Evolutionary conservation across 1,284 basidiomycete genomes (phyloP).

Genomic region (Macrocystidia cucumis): DNA sequence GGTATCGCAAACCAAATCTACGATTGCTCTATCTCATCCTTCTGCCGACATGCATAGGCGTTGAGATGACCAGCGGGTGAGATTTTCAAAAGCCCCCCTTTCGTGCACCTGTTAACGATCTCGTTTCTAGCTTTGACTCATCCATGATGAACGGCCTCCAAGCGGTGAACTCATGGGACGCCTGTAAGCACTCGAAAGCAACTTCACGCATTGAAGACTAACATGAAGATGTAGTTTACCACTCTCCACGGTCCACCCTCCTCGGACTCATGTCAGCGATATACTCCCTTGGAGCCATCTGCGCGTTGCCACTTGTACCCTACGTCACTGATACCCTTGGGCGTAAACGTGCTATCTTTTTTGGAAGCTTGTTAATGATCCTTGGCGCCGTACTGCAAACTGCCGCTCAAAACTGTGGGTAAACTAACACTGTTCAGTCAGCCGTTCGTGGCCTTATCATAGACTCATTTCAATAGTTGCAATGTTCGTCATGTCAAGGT

Average conservation of each 20-base stretch:
- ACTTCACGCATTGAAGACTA: neutral
- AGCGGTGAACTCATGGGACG: slow-evolving; percentile 36
- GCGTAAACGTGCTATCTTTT: slow-evolving; percentile 32
- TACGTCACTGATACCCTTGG: slow-evolving; percentile 34
- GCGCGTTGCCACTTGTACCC: slow-evolving; percentile 36
- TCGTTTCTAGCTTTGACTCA: slow-evolving; percentile 37
- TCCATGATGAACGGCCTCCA: slow-evolving; percentile 52
- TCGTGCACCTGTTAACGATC: neutral
- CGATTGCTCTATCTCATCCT: slow-evolving; percentile 41
- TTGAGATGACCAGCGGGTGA: slow-evolving; percentile 54
- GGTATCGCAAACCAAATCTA: slow-evolving; percentile 49
- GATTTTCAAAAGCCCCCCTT: slow-evolving; percentile 9
- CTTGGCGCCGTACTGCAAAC: slow-evolving; percentile 38
- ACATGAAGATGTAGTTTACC: too few relatives aligned
- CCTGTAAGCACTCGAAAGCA: slow-evolving; percentile 29
- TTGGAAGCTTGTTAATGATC: slow-evolving; percentile 39
- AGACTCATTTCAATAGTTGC: slow-evolving; percentile 36
- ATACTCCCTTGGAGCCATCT: slow-evolving; percentile 47
- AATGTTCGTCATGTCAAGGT: slow-evolving; percentile 44
- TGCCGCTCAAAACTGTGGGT: slow-evolving; percentile 37
- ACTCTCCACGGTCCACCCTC: slow-evolving; percentile 38
- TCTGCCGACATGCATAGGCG: slow-evolving; percentile 51
- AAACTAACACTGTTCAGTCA: neutral
- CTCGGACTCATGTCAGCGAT: slow-evolving; percentile 46
- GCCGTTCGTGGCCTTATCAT: neutral